Base-by-base conservation (phyloP, 805 yeast genomes). In the Candida wancherniae region DNA sequence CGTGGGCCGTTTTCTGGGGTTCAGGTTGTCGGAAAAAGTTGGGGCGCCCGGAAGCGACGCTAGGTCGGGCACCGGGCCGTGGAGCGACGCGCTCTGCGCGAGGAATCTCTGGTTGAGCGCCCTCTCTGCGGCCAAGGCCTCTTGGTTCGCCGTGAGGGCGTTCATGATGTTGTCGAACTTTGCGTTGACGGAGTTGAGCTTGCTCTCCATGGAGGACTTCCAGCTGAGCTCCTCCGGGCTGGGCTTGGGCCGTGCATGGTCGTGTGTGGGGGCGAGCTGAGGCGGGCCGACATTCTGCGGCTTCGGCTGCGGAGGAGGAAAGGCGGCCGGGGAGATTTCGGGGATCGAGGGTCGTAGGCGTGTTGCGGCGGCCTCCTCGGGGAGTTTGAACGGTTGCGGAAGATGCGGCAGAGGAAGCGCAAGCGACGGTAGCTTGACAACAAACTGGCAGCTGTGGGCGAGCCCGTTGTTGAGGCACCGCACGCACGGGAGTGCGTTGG, bases 381-480 rank as follows among this genome's bases (percentile, higher is more conserved):
- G 22, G 4, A 16, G n/a, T n/a, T 17, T 33, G 14, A 28, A 22
- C 8, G 37, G 29, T 10, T 8, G 23, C 7, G 30, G n/a, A 15
- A 30, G 16, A 24, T 29, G 25, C 15, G 36, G 30, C 33, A 33
- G 51, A 9, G 64, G 61, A 15, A 61, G 45, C 30, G 51, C 55
- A 9, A 63, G 29, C 4, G 64, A 51, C 3, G 80, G 77, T 3
- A 75, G 58, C 39, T 71, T 75, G 30, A 70, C 68, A 27, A 75
- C 76, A 51, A 71, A 78, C 18, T 71, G 69, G 45, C 86, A 80
- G 26, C 47, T 46, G 11, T 46, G 39, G 3, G 67, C 69, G 17
- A 72, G 61, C 11, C 73, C 73, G 12, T 60, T 65, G 22, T 67
- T 64, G 10, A 61, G 41, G 48, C 87, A 80, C 34, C 84, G 50